These are phyloP conservation scores for Phytophthora crassamura DNA, from an alignment of 352 stramenopile species.

Conservation along the genomic window DNA sequence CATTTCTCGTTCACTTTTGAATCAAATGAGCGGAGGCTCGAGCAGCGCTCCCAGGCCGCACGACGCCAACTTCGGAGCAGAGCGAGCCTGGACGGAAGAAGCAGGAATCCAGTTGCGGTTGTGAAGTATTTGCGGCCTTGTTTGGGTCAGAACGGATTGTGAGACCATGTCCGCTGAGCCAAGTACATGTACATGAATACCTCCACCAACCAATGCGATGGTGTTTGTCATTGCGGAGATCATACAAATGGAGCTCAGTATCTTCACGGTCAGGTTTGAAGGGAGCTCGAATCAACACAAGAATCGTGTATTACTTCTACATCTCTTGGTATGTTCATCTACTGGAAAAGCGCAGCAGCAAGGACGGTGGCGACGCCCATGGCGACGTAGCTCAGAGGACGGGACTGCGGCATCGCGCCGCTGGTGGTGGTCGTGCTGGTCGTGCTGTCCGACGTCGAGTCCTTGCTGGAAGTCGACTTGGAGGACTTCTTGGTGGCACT, in stretches of 20 bases:
- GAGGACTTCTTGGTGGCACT: constrained; percentile 49
- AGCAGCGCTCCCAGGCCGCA: background rate
- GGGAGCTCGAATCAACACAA: constrained; percentile 15
- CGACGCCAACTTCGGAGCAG: constrained; percentile 16
- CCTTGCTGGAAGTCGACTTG: constrained; percentile 29
- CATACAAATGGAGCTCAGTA: background rate
- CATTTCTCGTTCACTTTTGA: background rate
- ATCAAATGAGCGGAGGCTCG: background rate
- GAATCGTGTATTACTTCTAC: constrained; percentile 34
- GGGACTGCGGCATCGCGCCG: constrained; percentile 25
- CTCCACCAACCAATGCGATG: constrained; percentile 3
- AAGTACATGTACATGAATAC: background rate
- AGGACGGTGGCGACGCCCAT: constrained; percentile 41
- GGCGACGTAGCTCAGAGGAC: constrained; percentile 23
- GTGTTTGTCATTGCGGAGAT: background rate
- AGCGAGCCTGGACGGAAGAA: constrained; percentile 9
- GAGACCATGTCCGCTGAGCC: background rate
- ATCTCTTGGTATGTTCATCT: constrained; percentile 28
- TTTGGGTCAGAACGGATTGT: constrained; percentile 1
- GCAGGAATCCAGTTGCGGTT: background rate
- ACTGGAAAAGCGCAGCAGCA: constrained; percentile 39
- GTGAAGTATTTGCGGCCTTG: background rate
- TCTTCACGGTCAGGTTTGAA: background rate
- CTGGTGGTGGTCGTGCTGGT: constrained; percentile 12
- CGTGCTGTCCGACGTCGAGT: constrained; percentile 16